Base-by-base conservation (phyloP, 331 rosid species). In the Rhamnella rubrinervis region DNA sequence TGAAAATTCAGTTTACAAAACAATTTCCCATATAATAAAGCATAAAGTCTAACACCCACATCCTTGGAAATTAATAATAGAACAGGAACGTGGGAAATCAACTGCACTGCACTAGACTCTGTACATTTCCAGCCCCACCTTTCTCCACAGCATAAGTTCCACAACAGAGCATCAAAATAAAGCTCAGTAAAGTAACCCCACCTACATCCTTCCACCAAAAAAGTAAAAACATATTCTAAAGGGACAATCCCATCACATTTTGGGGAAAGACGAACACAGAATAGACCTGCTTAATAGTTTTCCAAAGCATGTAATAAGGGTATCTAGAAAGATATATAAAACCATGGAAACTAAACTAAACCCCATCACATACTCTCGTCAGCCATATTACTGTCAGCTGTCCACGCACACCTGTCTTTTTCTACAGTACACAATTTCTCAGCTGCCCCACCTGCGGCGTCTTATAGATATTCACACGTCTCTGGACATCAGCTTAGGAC, bases 141-240 rank as follows among this genome's bases (percentile, higher is more conserved):
- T 50, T 73, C 67, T 66, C 74, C 16, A 75, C 74, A 74, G 73
- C 85, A 68, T 14, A 21, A 65, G 61, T 57, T 78, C 79, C 86
- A 86, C 89, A 78, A 83, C 73, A 66, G 75, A 80, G 87, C 78
- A 85, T 72, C 78, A 85, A 81, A 82, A 78, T 81, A 85, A 85
- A 52, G 25, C 20, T 21, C 58, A 21, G 10, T 9, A 18, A 6
- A n/a, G 65, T 66, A 64, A 73, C 19, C 65, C 58, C 66, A 59
- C 50, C 37, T 28, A 53, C 70, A 52, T 12, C 11, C 39, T n/a
- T 31, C 40, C 63, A 55, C 66, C 76, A 35, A 77, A 61, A 82
- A 73, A 72, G 71, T 72, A 67, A 72, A 60, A 40, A n/a, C 19
- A 18, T n/a, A 21, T 18, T 53, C 25, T 21, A 71, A 72, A 75